Evolutionary conservation across 805 yeast species (phyloP).

Genomic region (Hanseniaspora jakobsenii): DNA sequence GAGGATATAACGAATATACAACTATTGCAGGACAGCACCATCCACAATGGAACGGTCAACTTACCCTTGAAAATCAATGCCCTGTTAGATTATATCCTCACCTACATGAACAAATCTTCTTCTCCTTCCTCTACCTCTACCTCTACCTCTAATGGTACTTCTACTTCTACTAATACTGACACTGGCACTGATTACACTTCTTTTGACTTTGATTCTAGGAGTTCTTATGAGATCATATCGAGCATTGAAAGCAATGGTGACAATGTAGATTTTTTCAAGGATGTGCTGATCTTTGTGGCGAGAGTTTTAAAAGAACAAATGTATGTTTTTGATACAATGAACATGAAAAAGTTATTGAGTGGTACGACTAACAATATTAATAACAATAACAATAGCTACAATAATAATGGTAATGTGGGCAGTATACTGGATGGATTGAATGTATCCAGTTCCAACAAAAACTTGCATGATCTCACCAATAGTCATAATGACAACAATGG

Average conservation of each 20-base stretch:
- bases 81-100: slow-evolving; percentile 7
- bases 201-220: neutral
- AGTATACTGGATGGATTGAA: no score
- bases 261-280: neutral
- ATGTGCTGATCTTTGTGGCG: slow-evolving; percentile 2
- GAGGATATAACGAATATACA: slow-evolving; percentile 11
- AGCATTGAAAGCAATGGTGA: neutral
- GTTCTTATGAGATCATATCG: neutral
- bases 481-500: no score
- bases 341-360: no score
- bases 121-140: no score
- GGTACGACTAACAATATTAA: no score
- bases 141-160: no score
- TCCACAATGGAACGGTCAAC: neutral
- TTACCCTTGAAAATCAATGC: slow-evolving; percentile 1
- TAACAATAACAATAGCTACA: no score
- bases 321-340: neutral
- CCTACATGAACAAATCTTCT: slow-evolving; percentile 14
- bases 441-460: no score
- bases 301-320: neutral
- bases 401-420: no score
- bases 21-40: neutral
- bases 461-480: no score
- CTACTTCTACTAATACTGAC: no score
- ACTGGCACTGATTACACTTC: neutral